A percentile compares a stretch with the other conserved stretches of the same genome.
phyloP scores from a whole-genome alignment of 176 grass and related monocot genomes.

The Oryza officinalis region DNA sequence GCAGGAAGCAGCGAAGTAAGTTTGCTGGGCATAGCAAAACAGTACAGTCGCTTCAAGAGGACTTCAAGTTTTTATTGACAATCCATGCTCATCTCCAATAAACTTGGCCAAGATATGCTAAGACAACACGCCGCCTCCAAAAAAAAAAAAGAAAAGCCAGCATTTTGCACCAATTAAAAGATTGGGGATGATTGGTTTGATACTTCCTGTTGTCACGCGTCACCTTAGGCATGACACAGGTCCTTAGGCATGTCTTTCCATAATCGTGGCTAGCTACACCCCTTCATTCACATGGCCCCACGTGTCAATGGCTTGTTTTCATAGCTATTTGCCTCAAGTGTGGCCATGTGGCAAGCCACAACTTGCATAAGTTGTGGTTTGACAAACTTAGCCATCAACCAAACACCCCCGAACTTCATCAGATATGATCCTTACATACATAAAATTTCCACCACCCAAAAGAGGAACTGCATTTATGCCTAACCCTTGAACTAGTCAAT shows the following conservation, averaged over 20 bases:
- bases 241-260: too few species aligned
- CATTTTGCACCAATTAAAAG: constrained; percentile 14
- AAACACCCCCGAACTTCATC: not conserved
- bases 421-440: not conserved
- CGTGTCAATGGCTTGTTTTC: too few species aligned
- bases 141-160: not conserved
- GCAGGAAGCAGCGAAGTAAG: not conserved
- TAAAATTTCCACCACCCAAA: not conserved
- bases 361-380: too few species aligned
- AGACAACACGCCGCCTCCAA: not conserved
- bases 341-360: too few species aligned
- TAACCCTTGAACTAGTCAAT: not conserved
- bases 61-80: not conserved
- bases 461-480: not conserved
- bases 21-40: not conserved
- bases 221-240: too few species aligned
- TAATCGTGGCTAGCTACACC: too few species aligned
- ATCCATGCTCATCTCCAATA: not conserved
- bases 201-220: too few species aligned
- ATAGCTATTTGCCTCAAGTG: too few species aligned
- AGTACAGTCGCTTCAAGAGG: not conserved
- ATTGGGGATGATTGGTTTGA: too few species aligned
- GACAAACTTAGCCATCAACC: too few species aligned
- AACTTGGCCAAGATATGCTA: not conserved
- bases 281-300: too few species aligned